Evolutionary conservation across 1,284 basidiomycete genomes (phyloP).

Genomic region (Malassezia brasiliensis): DNA sequence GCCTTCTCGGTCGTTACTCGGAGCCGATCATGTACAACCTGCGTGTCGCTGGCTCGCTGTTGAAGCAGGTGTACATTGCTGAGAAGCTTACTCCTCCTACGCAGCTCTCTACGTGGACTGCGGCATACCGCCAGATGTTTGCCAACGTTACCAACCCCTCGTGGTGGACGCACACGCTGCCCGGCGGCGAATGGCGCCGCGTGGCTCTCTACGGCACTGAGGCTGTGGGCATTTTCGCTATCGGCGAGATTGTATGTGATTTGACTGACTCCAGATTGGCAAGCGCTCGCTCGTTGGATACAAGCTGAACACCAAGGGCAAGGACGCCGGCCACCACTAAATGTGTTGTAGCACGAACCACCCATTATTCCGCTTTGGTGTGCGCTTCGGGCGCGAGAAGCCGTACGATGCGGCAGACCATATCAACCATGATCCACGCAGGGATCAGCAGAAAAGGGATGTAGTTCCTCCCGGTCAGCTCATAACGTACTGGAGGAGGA

Average conservation of each 20-base stretch:
- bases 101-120: slow-evolving; percentile 57
- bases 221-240: slow-evolving; percentile 71
- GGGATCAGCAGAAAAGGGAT: slow-evolving; percentile 16
- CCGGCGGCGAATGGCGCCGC: slow-evolving; percentile 67
- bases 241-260: slow-evolving; percentile 43
- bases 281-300: slow-evolving; percentile 19
- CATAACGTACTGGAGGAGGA: slow-evolving; percentile 15
- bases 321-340: slow-evolving; percentile 9
- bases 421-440: slow-evolving; percentile 5
- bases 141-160: slow-evolving; percentile 58
- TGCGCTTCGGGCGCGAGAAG: not conserved
- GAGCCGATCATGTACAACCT: slow-evolving; percentile 38
- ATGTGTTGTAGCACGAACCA: not conserved
- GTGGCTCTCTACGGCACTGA: slow-evolving; percentile 72
- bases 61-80: slow-evolving; percentile 80
- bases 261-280: slow-evolving; percentile 12
- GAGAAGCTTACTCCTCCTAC: slow-evolving; percentile 77
- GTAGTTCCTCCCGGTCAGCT: slow-evolving; percentile 13
- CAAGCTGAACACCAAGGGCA: slow-evolving; percentile 9
- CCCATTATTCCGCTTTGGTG: not conserved
- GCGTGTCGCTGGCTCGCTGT: slow-evolving; percentile 68
- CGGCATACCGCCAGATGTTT: slow-evolving; percentile 67
- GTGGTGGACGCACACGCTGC: slow-evolving; percentile 63
- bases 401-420: slow-evolving; percentile 3
- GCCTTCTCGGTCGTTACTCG: slow-evolving; percentile 13